These are phyloP conservation scores for Scheffersomyces ergatensis DNA, from an alignment of 805 yeast species.

Conservation along the genomic window DNA sequence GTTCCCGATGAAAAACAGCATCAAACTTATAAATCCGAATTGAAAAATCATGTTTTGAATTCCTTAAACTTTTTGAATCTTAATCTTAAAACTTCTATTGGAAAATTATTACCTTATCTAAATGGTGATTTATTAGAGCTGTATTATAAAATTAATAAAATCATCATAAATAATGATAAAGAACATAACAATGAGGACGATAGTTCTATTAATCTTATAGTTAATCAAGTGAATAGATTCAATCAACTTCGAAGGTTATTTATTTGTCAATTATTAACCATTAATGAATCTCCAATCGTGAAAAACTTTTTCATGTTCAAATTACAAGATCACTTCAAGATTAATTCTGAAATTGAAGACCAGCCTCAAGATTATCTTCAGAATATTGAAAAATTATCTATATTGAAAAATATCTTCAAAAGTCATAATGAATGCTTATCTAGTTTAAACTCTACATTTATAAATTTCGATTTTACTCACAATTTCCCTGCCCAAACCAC, in stretches of 20 bases:
- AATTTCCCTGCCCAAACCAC: slow-evolving; percentile 1
- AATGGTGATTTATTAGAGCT: slow-evolving; percentile 39
- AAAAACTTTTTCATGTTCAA: slow-evolving; percentile 30
- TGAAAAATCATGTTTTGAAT: slow-evolving; percentile 18
- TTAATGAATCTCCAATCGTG: slow-evolving; percentile 25
- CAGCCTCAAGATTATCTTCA: background rate
- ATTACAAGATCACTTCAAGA: slow-evolving; percentile 15
- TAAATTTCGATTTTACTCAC: slow-evolving; percentile 18
- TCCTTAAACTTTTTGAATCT: slow-evolving; percentile 25
- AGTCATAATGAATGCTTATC: slow-evolving; percentile 21
- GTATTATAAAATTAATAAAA: slow-evolving; percentile 36
- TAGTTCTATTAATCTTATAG: slow-evolving; percentile 2
- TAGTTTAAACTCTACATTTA: slow-evolving; percentile 21
- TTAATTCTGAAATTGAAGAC: background rate
- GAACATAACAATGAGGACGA: slow-evolving; percentile 7
- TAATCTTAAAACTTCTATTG: slow-evolving; percentile 25
- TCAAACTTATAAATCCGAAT: slow-evolving; percentile 2
- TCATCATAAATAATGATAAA: slow-evolving; percentile 18
- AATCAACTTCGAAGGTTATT: slow-evolving; percentile 36
- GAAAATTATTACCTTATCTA: slow-evolving; percentile 25
- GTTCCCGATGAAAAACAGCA: background rate
- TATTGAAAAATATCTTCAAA: slow-evolving; percentile 14
- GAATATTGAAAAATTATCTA: slow-evolving; percentile 1
- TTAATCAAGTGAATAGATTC: slow-evolving; percentile 19
- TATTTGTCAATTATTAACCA: slow-evolving; percentile 35